Percentiles rank a stretch among this genome's conserved stretches.
Conservation (phyloP, 805 yeast genomes). For the Torulaspora quercuum region DNA sequence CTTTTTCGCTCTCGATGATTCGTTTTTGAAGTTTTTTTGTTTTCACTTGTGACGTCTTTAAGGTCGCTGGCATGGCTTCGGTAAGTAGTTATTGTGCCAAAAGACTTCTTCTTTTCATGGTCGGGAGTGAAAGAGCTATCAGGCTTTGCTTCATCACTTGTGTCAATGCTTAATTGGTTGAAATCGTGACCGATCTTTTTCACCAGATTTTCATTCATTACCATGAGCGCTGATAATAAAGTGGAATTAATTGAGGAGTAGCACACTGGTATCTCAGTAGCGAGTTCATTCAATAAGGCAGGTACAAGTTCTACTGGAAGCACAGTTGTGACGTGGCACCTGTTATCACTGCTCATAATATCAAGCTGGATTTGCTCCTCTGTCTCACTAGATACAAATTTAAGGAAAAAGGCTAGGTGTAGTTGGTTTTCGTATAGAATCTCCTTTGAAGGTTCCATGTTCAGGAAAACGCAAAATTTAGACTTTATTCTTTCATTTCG, state of each 20-base stretch:
- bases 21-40: neutral
- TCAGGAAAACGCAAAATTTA: slow-evolving; percentile 63
- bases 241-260: slow-evolving; percentile 31
- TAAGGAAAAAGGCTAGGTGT: slow-evolving; percentile 48
- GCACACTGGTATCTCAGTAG: slow-evolving; percentile 20
- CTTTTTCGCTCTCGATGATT: neutral
- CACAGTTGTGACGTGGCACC: slow-evolving; percentile 7
- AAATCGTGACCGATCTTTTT: slow-evolving; percentile 13
- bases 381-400: slow-evolving; percentile 37
- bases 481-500: slow-evolving; percentile 54
- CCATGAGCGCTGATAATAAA: slow-evolving; percentile 18
- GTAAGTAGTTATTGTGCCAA: slow-evolving; percentile 34
- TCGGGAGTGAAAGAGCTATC: slow-evolving; percentile 5
- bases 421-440: slow-evolving; percentile 40
- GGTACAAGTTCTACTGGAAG: slow-evolving; percentile 18
- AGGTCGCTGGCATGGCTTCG: slow-evolving; percentile 32
- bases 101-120: slow-evolving; percentile 26
- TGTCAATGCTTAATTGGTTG: neutral
- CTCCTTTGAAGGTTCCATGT: slow-evolving; percentile 43
- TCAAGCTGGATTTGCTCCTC: slow-evolving; percentile 27
- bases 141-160: neutral
- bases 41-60: slow-evolving; percentile 11
- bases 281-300: slow-evolving; percentile 11
- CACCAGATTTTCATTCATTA: slow-evolving; percentile 23
- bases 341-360: slow-evolving; percentile 15